Conservation (phyloP, 1,284 basidiomycete genomes). For the Apiotrichum veenhuisii region DNA sequence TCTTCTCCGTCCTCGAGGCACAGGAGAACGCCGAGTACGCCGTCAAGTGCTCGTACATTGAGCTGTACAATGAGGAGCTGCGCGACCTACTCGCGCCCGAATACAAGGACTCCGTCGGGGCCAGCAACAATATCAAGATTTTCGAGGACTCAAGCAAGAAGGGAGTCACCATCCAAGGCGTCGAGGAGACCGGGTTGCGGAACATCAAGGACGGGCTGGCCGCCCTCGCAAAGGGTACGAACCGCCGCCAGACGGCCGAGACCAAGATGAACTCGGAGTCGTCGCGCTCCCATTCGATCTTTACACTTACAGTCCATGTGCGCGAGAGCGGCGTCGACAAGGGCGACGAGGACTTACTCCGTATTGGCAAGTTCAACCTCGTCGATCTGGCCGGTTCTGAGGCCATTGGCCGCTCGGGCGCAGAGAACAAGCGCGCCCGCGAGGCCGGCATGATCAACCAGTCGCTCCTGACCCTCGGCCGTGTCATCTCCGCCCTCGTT, state of each 20-base stretch:
- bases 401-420: constrained; percentile 93
- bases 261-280: constrained; percentile 99
- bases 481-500: constrained; percentile 95
- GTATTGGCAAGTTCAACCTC: constrained; percentile 92
- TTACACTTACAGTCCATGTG: constrained; percentile 88
- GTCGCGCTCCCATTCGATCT: constrained; percentile 92
- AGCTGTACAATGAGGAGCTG: constrained; percentile 99
- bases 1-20: constrained; percentile 83
- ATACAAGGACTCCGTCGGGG: constrained; percentile 58
- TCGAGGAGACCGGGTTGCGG: constrained; percentile 85
- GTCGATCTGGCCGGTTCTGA: constrained; percentile 97
- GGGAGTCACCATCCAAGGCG: constrained; percentile 80
- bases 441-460: constrained; percentile 99
- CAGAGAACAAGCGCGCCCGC: constrained; percentile 88
- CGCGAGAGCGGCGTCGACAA: constrained; percentile 66
- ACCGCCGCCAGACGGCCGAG: constrained; percentile 87
- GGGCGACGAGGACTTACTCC: constrained; percentile 79
- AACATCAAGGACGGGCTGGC: constrained; percentile 79
- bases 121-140: constrained; percentile 65
- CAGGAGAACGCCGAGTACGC: constrained; percentile 71
- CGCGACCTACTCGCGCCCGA: constrained; percentile 82
- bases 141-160: constrained; percentile 86
- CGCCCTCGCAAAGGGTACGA: constrained; percentile 81
- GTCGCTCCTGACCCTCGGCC: constrained; percentile 88
- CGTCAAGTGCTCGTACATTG: constrained; percentile 91